phyloP scores from a whole-genome alignment of 1,284 basidiomycete species.

The Leccinum griseonigrum region DNA sequence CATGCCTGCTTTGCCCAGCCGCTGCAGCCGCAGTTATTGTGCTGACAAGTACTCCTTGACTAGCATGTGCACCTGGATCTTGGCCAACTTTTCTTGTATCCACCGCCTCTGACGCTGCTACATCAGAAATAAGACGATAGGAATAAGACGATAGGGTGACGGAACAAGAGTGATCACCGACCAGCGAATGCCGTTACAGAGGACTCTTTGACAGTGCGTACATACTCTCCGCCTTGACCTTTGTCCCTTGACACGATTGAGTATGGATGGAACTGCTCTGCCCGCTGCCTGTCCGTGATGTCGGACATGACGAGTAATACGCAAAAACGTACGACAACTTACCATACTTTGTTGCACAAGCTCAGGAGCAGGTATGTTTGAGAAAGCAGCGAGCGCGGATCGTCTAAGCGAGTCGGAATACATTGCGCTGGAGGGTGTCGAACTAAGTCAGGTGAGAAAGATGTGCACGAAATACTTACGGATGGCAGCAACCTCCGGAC shows the following conservation, averaged over 20 bases:
- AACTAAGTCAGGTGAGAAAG: background rate
- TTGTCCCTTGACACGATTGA: slow-evolving; percentile 14
- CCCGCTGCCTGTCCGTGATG: slow-evolving; percentile 21
- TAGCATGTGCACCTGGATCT: slow-evolving; percentile 71
- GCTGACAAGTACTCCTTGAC: slow-evolving; percentile 88
- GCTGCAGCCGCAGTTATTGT: slow-evolving; percentile 77
- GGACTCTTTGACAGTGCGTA: slow-evolving; percentile 28
- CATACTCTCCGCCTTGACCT: slow-evolving; percentile 5
- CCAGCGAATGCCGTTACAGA: slow-evolving; percentile 34
- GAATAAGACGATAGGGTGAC: background rate
- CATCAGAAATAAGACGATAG: background rate
- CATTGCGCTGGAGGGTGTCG: slow-evolving; percentile 18
- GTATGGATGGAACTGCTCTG: slow-evolving; percentile 29
- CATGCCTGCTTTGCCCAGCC: slow-evolving; percentile 80
- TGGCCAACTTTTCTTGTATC: slow-evolving; percentile 58
- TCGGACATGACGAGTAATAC: background rate
- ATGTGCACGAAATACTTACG: slow-evolving; percentile 12
- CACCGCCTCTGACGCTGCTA: slow-evolving; percentile 33
- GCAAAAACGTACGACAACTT: background rate
- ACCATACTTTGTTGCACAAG: slow-evolving; percentile 18
- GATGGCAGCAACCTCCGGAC: slow-evolving; percentile 27
- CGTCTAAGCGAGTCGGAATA: slow-evolving; percentile 31
- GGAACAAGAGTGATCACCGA: slow-evolving; percentile 8
- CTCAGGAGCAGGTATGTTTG: too few relatives aligned
- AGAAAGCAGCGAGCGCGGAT: slow-evolving; percentile 18